Conservation (phyloP, 768 basidiomycete genomes). For the Cyclocybe aegerita region DNA sequence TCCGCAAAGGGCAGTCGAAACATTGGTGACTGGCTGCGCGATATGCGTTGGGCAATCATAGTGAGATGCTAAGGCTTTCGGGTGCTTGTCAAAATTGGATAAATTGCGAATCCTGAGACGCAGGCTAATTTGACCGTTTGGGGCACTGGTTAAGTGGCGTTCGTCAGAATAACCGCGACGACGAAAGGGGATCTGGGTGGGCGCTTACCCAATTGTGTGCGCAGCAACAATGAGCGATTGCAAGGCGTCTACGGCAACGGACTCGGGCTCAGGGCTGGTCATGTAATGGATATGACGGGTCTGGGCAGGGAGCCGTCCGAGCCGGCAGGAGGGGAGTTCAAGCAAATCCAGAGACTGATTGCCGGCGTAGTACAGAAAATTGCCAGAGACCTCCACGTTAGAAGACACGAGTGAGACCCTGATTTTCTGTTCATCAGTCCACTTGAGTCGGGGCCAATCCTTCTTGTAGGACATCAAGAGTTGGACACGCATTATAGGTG, state of each 20-base stretch:
- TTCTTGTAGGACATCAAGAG: slow-evolving; percentile 44
- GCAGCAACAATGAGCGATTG: slow-evolving; percentile 46
- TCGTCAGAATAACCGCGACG: slow-evolving; percentile 4
- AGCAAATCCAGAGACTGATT: slow-evolving; percentile 42
- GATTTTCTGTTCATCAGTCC: slow-evolving; percentile 48
- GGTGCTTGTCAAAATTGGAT: slow-evolving; percentile 56
- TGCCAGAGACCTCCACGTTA: slow-evolving; percentile 40
- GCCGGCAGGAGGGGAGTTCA: slow-evolving; percentile 51
- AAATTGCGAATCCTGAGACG: slow-evolving; percentile 56
- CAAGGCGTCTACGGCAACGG: slow-evolving; percentile 42
- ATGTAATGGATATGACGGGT: slow-evolving; percentile 46
- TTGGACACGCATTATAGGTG: slow-evolving; percentile 42
- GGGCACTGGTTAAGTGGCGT: slow-evolving; percentile 24
- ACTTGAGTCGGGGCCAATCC: slow-evolving; percentile 48
- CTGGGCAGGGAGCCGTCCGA: slow-evolving; percentile 38
- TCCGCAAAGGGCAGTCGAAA: slow-evolving; percentile 40
- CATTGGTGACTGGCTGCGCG: slow-evolving; percentile 30
- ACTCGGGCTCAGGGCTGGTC: slow-evolving; percentile 40
- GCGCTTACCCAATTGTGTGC: slow-evolving; percentile 37
- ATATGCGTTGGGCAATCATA: slow-evolving; percentile 42
- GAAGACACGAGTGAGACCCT: slow-evolving; percentile 34
- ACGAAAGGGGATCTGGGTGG: background rate
- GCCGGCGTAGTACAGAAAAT: slow-evolving; percentile 46
- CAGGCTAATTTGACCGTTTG: slow-evolving; percentile 40
- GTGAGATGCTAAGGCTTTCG: slow-evolving; percentile 35